A percentile compares a stretch with the other conserved stretches of the same genome.
Conservation (phyloP, 768 basidiomycete species). For the Tricholoma flavovirens region DNA sequence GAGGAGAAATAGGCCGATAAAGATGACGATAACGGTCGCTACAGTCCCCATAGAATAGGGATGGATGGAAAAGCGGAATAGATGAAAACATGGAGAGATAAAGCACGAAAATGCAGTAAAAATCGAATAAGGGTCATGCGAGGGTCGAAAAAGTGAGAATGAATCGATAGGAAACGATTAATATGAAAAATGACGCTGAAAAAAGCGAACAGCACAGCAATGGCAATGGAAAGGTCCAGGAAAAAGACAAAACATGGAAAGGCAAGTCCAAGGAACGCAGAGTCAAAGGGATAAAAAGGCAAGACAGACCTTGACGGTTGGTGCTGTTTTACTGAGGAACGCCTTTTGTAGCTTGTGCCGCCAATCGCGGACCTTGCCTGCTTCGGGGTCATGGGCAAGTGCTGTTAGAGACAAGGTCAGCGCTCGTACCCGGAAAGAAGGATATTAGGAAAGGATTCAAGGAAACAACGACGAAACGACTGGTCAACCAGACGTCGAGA, state of each 20-base stretch:
- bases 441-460: not conserved
- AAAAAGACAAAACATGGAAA: not conserved
- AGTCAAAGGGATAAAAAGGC: not conserved
- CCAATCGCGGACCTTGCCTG: conserved; percentile 71
- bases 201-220: not conserved
- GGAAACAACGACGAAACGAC: not conserved
- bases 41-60: no score
- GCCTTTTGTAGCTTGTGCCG: conserved; percentile 76
- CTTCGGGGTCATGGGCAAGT: conserved; percentile 53
- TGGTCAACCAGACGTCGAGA: not conserved
- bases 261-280: not conserved
- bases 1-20: no score
- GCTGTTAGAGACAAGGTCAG: conserved; percentile 2
- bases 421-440: no score
- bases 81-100: no score
- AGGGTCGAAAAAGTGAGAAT: no score
- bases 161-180: no score
- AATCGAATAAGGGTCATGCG: no score
- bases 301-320: conserved; percentile 11
- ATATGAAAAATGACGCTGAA: no score
- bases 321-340: conserved; percentile 35
- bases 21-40: no score
- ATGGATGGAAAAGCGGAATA: no score
- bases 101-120: no score
- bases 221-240: not conserved